phyloP scores from a whole-genome alignment of 1,284 basidiomycete species.

The Schizophyllum amplum region DNA sequence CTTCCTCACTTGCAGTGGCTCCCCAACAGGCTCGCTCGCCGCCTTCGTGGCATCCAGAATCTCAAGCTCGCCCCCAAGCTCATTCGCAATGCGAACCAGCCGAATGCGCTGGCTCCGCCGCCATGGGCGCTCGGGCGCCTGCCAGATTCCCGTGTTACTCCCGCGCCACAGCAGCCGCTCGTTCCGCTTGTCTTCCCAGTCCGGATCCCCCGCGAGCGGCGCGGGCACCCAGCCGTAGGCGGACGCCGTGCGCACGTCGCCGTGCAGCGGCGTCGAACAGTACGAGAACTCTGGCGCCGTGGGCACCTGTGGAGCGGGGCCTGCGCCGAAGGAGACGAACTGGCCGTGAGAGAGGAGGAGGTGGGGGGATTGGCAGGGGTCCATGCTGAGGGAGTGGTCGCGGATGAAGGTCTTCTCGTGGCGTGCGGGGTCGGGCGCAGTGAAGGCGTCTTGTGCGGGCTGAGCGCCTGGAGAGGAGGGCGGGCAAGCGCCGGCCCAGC shows the following conservation, averaged over 20 bases:
- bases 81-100: conserved; percentile 29
- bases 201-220: conserved; percentile 29
- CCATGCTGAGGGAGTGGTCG: conserved; percentile 42
- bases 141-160: conserved; percentile 54
- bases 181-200: conserved; percentile 47
- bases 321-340: conserved; percentile 37
- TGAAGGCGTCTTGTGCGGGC: background rate
- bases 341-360: conserved; percentile 44
- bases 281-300: conserved; percentile 47
- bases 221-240: conserved; percentile 23
- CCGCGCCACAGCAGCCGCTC: conserved; percentile 57
- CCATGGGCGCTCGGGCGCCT: conserved; percentile 38
- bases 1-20: conserved; percentile 26
- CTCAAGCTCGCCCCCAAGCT: conserved; percentile 23
- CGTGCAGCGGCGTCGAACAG: conserved; percentile 45
- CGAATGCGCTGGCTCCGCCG: conserved; percentile 36
- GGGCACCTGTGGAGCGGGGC: conserved; percentile 31
- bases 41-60: conserved; percentile 18
- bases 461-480: background rate
- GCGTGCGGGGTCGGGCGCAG: background rate
- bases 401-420: conserved; percentile 38
- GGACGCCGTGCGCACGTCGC: conserved; percentile 41
- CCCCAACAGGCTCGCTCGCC: conserved; percentile 30
- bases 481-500: background rate
- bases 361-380: conserved; percentile 49